Percentiles rank a stretch among this genome's conserved stretches.
Conservation (phyloP, 192 early-diverging fungal species). For the Backusella sp. region DNA sequence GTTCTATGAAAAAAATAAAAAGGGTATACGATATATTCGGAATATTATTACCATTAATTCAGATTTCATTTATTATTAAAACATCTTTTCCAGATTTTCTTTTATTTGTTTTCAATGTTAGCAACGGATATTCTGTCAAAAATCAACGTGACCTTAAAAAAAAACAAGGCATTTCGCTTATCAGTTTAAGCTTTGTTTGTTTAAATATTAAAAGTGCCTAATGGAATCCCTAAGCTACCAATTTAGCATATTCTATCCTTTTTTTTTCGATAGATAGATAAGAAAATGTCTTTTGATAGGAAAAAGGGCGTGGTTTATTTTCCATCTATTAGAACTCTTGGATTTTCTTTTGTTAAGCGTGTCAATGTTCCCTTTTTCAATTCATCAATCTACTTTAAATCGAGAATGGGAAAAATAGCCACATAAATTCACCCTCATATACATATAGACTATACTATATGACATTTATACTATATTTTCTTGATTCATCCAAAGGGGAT, state of each 20-base stretch:
- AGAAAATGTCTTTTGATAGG: not conserved
- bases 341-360: not conserved
- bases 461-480: not conserved
- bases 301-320: not conserved
- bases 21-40: not conserved
- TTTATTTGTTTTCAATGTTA: not conserved
- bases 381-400: not conserved
- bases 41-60: not conserved
- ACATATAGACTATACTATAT: not conserved
- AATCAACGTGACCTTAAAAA: not conserved
- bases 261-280: not conserved
- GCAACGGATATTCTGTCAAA: too few relatives aligned
- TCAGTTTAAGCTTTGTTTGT: not conserved
- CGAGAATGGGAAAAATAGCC: not conserved
- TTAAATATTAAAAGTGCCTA: not conserved
- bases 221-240: not conserved
- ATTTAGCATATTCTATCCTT: not conserved
- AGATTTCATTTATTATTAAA: not conserved
- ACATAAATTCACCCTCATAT: too few relatives aligned
- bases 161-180: not conserved
- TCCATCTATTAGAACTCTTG: not conserved
- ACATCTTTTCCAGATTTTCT: not conserved
- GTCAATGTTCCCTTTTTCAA: not conserved
- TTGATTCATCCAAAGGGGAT: not conserved
- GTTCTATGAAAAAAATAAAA: not conserved